These are phyloP conservation scores for Trypanosoma platydactyli DNA, from an alignment of 208 protist genomes.

Conservation along the genomic window DNA sequence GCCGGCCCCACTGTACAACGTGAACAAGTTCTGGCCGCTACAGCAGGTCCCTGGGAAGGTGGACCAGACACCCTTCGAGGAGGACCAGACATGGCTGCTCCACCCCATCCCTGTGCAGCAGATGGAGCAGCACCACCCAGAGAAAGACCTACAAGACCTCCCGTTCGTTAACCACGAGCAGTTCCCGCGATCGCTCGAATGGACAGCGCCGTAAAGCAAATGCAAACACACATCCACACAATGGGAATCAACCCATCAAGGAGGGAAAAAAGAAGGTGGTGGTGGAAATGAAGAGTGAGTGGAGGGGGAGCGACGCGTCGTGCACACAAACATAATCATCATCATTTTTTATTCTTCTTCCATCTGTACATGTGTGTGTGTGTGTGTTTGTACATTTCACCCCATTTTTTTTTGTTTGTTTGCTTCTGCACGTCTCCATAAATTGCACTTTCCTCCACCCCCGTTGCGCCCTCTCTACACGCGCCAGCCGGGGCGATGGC, in stretches of 20 bases:
- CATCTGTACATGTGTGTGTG: background rate
- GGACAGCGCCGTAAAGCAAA: slow-evolving; percentile 69
- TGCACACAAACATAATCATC: no score
- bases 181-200: slow-evolving; percentile 85
- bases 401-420: background rate
- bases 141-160: slow-evolving; percentile 86
- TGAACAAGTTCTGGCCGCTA: slow-evolving; percentile 88
- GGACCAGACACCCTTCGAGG: slow-evolving; percentile 88
- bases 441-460: background rate
- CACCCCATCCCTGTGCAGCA: slow-evolving; percentile 87
- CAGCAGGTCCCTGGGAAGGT: slow-evolving; percentile 84
- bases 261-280: no score
- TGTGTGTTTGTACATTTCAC: background rate
- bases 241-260: background rate
- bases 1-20: slow-evolving; percentile 71
- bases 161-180: slow-evolving; percentile 91
- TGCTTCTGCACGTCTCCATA: background rate
- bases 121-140: slow-evolving; percentile 78
- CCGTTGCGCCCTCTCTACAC: background rate
- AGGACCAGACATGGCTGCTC: slow-evolving; percentile 90
- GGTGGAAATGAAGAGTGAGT: no score
- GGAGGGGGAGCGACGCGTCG: no score
- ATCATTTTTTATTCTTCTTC: slow-evolving; percentile 11
- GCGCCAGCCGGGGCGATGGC: slow-evolving; percentile 35
- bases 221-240: background rate